Base-by-base conservation (phyloP, 169 alveolate species). In the Blepharisma undulans region DNA sequence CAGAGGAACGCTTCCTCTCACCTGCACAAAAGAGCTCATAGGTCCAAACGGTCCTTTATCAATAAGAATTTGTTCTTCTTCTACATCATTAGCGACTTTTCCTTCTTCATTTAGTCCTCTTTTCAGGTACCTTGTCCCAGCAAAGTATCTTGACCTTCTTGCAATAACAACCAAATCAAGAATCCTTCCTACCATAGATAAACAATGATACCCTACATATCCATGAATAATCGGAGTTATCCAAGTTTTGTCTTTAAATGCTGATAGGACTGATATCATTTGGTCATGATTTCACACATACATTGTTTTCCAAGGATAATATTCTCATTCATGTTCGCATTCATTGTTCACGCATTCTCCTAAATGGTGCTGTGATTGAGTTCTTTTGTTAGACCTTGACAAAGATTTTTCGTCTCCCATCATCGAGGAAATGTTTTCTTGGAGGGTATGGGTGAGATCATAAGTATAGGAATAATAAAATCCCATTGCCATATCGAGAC, bases 41-140 rank as follows among this genome's bases (percentile, higher is more conserved):
- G 36, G 91, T 91, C 72, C 89, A 30, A 22, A 36, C 32, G 89
- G 89, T 22, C 87, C 76, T 34, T 91, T 94, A 27, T 91, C 91
- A 19, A 93, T 92, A 18, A 94, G 96, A 76, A 97, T 95, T 90
- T 97, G 93, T 88, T 97, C 98, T 16, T 97, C 95, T 79, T 97
- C 98, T 0, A 97, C 98, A 91, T 93, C 96, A 93, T 97, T 97
- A 1, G 98, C 98, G 10, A 92, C 97, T 72, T 92, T 92, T 10
- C 98, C 97, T 78, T 96, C 97, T 89, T 97, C 96, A 90, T 95
- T 95, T 5, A 97, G 94, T 21, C 98, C 98, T 95, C 98, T 97
- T 92, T 96, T 97, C 0, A 95, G 87, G 92, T 95, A 97, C 85
- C 98, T 93, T 19, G 98, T 95, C 4, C 98, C 98, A 7, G 98